phyloP scores from a whole-genome alignment of 129 eudicot species.

The Flaveria robusta region DNA sequence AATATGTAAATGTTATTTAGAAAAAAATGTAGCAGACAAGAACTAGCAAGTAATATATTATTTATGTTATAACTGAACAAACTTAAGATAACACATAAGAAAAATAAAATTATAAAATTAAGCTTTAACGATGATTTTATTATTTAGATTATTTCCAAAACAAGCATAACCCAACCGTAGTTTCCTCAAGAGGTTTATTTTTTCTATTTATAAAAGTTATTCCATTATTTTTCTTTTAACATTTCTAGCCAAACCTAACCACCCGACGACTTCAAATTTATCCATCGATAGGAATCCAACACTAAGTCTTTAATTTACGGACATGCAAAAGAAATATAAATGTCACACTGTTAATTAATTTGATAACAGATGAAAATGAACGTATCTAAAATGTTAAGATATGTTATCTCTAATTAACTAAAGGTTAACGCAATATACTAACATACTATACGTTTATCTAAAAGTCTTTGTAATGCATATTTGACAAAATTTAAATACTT shows the following conservation, averaged over 20 bases:
- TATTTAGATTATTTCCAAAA: too few species aligned
- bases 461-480: not conserved
- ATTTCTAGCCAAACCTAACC: not conserved
- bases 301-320: not conserved
- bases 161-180: too few species aligned
- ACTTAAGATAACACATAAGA: too few species aligned
- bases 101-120: too few species aligned
- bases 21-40: too few species aligned
- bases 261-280: not conserved
- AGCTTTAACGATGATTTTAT: too few species aligned
- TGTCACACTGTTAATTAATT: too few species aligned
- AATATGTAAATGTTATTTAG: too few species aligned
- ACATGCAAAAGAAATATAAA: not conserved
- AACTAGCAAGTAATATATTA: too few species aligned
- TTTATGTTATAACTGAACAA: too few species aligned
- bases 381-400: not conserved
- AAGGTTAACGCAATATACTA: not conserved
- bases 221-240: not conserved
- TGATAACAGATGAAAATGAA: not conserved
- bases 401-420: not conserved
- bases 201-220: too few species aligned
- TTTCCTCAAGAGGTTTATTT: too few species aligned
- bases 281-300: not conserved
- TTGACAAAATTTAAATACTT: slow-evolving; percentile 9
- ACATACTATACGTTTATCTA: not conserved